Evolutionary conservation across 208 protist species (phyloP).

Genomic region (Trypanosoma cruzi): DNA sequence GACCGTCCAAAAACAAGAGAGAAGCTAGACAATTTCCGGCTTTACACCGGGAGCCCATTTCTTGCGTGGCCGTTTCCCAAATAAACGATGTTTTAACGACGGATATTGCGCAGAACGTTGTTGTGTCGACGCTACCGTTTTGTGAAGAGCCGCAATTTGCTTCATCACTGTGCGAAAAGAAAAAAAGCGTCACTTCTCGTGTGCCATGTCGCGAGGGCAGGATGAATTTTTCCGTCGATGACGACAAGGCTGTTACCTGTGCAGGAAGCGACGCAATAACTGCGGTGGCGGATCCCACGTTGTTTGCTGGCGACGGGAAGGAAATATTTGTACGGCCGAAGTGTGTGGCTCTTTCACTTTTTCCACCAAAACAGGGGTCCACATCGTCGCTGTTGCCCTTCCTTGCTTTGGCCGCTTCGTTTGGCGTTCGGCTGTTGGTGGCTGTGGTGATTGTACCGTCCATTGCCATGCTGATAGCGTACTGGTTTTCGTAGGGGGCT

Average conservation of each 20-base stretch:
- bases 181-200: not conserved
- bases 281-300: not conserved
- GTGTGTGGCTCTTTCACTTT: slow-evolving; percentile 17
- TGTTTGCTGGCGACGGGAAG: not conserved
- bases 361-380: slow-evolving; percentile 2
- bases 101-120: slow-evolving; percentile 85
- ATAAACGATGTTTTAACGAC: slow-evolving; percentile 70
- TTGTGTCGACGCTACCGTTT: slow-evolving; percentile 56
- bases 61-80: slow-evolving; percentile 65
- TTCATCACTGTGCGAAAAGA: not conserved
- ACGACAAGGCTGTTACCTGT: not conserved
- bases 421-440: not conserved
- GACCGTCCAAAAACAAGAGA: slow-evolving; percentile 20
- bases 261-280: not conserved
- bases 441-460: not conserved
- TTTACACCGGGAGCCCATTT: slow-evolving; percentile 79
- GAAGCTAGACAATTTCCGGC: slow-evolving; percentile 35
- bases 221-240: not conserved
- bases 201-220: not conserved
- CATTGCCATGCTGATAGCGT: slow-evolving; percentile 4
- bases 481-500: not conserved
- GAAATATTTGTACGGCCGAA: slow-evolving; percentile 17
- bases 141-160: not conserved
- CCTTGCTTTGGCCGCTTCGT: not conserved
- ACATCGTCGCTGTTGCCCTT: not conserved